Base-by-base conservation (phyloP, 2,329 filamentous ascomycete genomes). In the Sarocladiaceae sp. region DNA sequence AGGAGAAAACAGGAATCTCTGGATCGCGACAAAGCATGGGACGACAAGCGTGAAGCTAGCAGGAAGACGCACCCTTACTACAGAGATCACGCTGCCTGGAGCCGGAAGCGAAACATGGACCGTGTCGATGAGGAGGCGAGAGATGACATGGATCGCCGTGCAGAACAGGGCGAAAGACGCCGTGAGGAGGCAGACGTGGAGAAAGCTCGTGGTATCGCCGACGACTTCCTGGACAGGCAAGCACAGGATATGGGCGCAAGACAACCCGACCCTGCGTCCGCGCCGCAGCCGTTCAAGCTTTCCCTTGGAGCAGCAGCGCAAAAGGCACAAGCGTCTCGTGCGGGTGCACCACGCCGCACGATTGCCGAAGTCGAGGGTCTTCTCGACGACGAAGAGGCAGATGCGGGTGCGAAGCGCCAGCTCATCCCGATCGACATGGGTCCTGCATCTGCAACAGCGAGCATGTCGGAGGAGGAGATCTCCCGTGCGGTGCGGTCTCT, bases 291-390 rank as follows among this genome's bases (percentile, higher is more conserved):
- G 19, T 94, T 97, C 76, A 97, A 95, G 63, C 77, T 97, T 46
- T 95, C 89, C 2, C 82, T 97, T 20, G 90, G 90, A 44, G 88
- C 88, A 1, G 88, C 90, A 0, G 87, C 88, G 0, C 88, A 94
- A 61, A 88, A 74, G 54, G 74, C 74, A 0, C 74, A 78, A 41
- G 75, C 75, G 0, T 76, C 77, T 47, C 70, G 73, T 32, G 67
- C 67, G 1, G 72, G 73, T 12, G 68, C 78, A 0, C 72, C 78
- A 47, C 78, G 87, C 48, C 84, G 89, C 48, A 95, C 88, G 1
- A 83, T 95, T 49, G 89, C 89, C 46, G 93, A 98, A 60, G 88
- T 98, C 45, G 93, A 97, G 69, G 88, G 88, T 24, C 73, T 98
- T 1, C 73, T 98, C 51, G 93, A 97, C 66, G 90, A 97, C 63